Base-by-base conservation (phyloP, 495 filamentous ascomycete species). In the Penicillium silybi region DNA sequence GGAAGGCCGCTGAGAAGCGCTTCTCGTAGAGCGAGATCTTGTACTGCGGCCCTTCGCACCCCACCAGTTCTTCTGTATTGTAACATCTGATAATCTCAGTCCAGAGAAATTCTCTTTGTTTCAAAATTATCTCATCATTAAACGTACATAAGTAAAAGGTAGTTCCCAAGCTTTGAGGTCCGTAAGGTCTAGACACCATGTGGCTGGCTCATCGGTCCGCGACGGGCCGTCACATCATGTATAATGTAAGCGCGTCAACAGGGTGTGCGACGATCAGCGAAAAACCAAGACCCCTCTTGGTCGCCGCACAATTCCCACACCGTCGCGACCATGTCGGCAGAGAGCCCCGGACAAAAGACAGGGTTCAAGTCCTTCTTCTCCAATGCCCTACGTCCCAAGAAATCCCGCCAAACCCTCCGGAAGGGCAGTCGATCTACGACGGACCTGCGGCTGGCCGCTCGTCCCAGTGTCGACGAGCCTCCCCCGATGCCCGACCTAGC, bases 1-100 rank as follows among this genome's bases (percentile, higher is more conserved):
- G 93, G 93, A 93, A 92, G 80, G 80, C 86, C 35, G 93, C 87
- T 32, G 95, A 95, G 80, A 81, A 87, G 70, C 84, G 93, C 50
- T 93, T 92, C 65, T 35, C 64, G 39, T 74, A 67, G 13, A 67
- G 43, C 34, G 20, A 29, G 23, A 16, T 23, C 22, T 39, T 52
- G 41, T 54, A 42, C 34, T 50, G 41, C 38, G 35, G 48, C 43
- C 11, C 41, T 25, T 27, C 19, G 7, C 9, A 43, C 17, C 18
- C 26, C 40, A 56, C 39, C 25, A 15, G 23, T 49, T 46, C 46
- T 40, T 39, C 15, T 61, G 57, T 63, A 61, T 52, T 63, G 50
- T 63, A 63, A 34, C 53, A 53, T 44, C 38, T 22, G 29, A 18
- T 41, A 53, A 53, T 49, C 25, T 23, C 25, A 34, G 13, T 45